phyloP scores from a whole-genome alignment of 2,329 filamentous ascomycete species.

The Cladosporium sp. region DNA sequence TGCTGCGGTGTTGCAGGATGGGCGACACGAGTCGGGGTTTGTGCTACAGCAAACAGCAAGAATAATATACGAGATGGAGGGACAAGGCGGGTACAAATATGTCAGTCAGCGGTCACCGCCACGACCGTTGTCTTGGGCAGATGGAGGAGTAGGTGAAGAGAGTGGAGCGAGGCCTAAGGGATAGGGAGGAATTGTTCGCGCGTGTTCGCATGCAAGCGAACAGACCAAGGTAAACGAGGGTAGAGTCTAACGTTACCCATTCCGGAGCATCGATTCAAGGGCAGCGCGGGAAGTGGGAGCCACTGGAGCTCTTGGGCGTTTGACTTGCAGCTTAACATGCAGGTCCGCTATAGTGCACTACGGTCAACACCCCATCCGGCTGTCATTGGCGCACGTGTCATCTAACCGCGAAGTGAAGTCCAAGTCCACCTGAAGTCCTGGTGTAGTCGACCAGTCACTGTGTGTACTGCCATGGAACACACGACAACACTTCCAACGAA shows the following conservation, averaged over 20 bases:
- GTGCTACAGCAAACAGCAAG: not conserved
- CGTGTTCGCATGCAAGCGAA: not conserved
- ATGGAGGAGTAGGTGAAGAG: conserved; percentile 4
- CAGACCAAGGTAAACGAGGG: not conserved
- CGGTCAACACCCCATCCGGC: not conserved
- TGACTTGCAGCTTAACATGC: conserved; percentile 11
- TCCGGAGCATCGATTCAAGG: not conserved
- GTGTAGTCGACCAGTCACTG: not conserved
- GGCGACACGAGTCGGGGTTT: not conserved
- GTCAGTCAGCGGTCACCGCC: not conserved
- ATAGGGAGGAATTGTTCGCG: not conserved
- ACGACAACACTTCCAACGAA: not conserved
- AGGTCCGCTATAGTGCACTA: conserved; percentile 1
- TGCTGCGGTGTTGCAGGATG: conserved; percentile 14
- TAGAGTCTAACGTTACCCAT: not conserved
- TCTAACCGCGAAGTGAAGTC: not conserved
- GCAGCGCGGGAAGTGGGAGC: not conserved
- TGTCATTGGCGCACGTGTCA: not conserved
- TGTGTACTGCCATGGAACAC: not conserved
- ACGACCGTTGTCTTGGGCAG: not conserved
- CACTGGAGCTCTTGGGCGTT: not conserved
- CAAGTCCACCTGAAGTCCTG: not conserved
- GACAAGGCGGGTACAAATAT: not conserved
- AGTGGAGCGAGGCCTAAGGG: not conserved
- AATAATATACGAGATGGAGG: not conserved